phyloP scores from a whole-genome alignment of 805 yeast species.

The Candida vartiovaarae region DNA sequence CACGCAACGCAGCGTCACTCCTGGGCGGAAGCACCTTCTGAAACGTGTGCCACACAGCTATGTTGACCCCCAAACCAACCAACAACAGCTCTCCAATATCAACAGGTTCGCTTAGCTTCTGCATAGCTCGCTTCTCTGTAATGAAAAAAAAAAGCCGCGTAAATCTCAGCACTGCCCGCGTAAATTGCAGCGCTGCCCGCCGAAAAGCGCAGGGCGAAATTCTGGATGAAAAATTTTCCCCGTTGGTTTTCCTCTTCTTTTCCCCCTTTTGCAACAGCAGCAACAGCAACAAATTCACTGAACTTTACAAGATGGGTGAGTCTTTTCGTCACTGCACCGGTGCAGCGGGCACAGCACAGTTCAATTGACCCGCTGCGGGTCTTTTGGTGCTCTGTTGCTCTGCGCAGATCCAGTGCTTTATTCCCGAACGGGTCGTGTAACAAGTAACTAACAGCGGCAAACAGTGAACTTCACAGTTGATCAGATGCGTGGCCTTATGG shows the following conservation, averaged over 20 bases:
- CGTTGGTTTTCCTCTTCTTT: constrained; percentile 2
- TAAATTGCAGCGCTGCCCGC: no score
- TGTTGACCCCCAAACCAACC: no score
- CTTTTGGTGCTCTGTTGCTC: background rate
- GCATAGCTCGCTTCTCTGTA: background rate
- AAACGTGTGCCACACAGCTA: background rate
- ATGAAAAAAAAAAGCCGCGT: no score
- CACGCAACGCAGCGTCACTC: constrained; percentile 75
- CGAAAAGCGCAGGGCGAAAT: no score
- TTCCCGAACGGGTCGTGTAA: no score
- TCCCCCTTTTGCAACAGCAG: background rate
- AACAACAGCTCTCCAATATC: no score
- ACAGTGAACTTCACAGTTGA: constrained; percentile 56
- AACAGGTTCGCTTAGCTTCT: no score
- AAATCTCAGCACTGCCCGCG: no score
- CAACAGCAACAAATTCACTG: constrained; percentile 2
- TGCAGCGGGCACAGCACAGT: background rate
- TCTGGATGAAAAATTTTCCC: constrained; percentile 2
- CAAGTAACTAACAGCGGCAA: constrained; percentile 16
- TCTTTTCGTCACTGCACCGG: background rate
- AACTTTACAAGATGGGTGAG: constrained; percentile 25
- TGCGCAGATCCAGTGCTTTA: no score
- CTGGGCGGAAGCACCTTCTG: constrained; percentile 72
- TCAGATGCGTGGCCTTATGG: constrained; percentile 98
- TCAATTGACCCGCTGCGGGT: background rate